Conservation (phyloP, 1,139 yeast genomes). For the Geotrichum carabidarum region DNA sequence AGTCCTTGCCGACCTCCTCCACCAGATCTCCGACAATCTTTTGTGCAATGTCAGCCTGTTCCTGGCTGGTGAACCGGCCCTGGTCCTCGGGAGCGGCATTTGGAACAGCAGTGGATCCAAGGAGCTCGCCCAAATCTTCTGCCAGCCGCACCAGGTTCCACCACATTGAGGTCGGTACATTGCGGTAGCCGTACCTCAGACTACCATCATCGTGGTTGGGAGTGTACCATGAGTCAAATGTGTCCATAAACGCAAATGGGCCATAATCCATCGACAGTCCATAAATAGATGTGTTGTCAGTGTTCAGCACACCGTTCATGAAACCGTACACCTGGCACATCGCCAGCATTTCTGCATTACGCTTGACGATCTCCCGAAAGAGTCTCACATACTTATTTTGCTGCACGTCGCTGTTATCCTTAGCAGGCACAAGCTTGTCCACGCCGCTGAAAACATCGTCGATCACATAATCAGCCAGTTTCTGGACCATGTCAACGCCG, state of each 20-base stretch:
- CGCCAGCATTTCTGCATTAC: conserved; percentile 77
- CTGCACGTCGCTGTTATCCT: conserved; percentile 10
- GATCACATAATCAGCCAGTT: conserved; percentile 69
- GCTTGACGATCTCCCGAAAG: conserved; percentile 60
- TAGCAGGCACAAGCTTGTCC: conserved; percentile 34
- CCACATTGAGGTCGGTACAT: conserved; percentile 85
- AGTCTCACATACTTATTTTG: conserved; percentile 58
- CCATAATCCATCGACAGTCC: conserved; percentile 93
- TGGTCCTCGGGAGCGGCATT: conserved; percentile 40
- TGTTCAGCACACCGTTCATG: conserved; percentile 87
- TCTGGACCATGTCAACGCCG: conserved; percentile 57
- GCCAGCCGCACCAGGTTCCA: conserved; percentile 88
- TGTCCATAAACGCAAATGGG: conserved; percentile 86
- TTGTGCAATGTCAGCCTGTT: conserved; percentile 50
- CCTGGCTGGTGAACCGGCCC: conserved; percentile 35
- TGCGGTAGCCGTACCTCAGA: conserved; percentile 67
- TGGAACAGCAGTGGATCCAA: conserved; percentile 48
- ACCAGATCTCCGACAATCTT: conserved; percentile 62
- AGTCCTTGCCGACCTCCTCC: conserved; percentile 59
- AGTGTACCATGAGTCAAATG: conserved; percentile 72
- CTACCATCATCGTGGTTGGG: conserved; percentile 85
- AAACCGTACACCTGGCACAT: conserved; percentile 90
- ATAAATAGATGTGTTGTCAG: conserved; percentile 83
- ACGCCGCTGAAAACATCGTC: conserved; percentile 52
- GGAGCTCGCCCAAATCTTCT: conserved; percentile 72